Evolutionary conservation across 2,329 filamentous ascomycete species (phyloP).

Genomic region (Alternaria hordeiaustralica): DNA sequence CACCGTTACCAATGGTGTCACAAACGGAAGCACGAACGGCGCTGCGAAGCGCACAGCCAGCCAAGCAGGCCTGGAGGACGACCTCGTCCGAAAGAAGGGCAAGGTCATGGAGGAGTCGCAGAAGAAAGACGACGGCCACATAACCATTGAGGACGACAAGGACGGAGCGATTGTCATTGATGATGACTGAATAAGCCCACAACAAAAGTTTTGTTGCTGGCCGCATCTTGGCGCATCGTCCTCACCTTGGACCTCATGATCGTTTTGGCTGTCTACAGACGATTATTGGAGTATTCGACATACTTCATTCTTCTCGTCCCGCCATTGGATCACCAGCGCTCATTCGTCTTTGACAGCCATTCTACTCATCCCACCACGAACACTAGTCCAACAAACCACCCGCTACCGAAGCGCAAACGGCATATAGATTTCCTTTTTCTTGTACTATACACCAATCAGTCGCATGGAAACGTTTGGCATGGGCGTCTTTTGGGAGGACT

Average conservation of each 20-base stretch:
- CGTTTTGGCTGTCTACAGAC: neutral
- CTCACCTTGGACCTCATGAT: neutral
- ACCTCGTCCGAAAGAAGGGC: conserved; percentile 47
- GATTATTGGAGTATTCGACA: neutral
- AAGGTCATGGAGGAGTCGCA: conserved; percentile 45
- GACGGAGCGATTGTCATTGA: conserved; percentile 49
- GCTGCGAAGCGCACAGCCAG: conserved; percentile 53
- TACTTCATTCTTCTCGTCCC: neutral
- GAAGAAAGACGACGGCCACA: conserved; percentile 40
- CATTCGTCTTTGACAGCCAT: neutral
- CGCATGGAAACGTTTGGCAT: conserved; percentile 5
- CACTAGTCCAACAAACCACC: neutral
- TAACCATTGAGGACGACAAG: conserved; percentile 43
- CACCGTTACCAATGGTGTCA: conserved; percentile 6
- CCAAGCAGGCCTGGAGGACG: conserved; percentile 49
- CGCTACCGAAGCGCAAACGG: neutral
- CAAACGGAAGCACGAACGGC: conserved; percentile 34
- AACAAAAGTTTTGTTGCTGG: neutral
- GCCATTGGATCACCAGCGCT: neutral
- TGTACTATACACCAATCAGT: conserved; percentile 23
- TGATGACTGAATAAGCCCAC: conserved; percentile 26
- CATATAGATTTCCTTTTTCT: conserved; percentile 10
- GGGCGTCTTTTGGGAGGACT: conserved; percentile 13
- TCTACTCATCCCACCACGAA: neutral
- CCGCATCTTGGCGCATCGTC: neutral